A percentile compares a stretch with the other conserved stretches of the same genome.
phyloP scores from a whole-genome alignment of 169 alveolate species.

The Cryptosporidium parvum region DNA sequence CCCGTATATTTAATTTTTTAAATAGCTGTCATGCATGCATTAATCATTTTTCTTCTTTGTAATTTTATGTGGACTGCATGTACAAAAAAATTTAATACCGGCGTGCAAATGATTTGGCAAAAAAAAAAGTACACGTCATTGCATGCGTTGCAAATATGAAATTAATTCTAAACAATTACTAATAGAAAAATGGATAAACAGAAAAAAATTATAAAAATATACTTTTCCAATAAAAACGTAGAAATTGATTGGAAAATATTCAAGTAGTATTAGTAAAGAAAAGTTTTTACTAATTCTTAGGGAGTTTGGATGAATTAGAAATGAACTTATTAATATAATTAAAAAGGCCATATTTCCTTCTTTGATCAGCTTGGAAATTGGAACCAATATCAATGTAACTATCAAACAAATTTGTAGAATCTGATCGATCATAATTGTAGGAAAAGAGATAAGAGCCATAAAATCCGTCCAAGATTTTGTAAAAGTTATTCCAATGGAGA shows the following conservation, averaged over 20 bases:
- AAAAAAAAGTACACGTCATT: conserved; percentile 4
- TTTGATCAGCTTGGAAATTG: conserved; percentile 10
- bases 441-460: conserved; percentile 63
- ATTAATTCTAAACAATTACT: neutral
- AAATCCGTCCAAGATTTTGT: conserved; percentile 40
- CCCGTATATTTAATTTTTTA: neutral
- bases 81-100: neutral
- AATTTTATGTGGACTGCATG: neutral
- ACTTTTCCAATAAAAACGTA: too few relatives aligned
- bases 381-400: conserved; percentile 4
- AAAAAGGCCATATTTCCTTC: conserved; percentile 22
- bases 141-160: neutral
- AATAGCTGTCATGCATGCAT: neutral
- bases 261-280: too few relatives aligned
- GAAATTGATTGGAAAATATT: too few relatives aligned
- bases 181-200: neutral
- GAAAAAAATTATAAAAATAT: neutral
- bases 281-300: neutral
- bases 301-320: conserved; percentile 39
- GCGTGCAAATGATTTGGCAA: neutral
- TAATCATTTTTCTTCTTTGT: neutral
- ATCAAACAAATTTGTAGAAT: conserved; percentile 43
- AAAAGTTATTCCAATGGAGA: conserved; percentile 65
- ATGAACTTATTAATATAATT: conserved; percentile 14
- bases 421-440: conserved; percentile 48